These are phyloP conservation scores for Fusarium tuaranense DNA, from an alignment of 2,329 filamentous ascomycete genomes.

Conservation along the genomic window DNA sequence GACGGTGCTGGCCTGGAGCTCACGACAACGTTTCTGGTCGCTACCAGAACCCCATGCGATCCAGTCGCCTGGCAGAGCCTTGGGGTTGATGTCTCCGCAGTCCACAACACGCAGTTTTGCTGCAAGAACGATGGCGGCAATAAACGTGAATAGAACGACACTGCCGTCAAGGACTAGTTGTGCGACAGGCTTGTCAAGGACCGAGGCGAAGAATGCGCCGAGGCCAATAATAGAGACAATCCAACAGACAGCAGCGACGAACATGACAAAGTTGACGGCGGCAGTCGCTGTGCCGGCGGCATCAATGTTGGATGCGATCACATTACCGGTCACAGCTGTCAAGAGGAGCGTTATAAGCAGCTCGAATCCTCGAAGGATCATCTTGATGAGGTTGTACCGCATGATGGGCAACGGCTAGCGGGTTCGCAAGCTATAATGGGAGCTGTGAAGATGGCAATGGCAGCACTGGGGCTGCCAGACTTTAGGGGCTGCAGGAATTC, in stretches of 20 bases:
- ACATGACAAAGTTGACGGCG: slow-evolving; percentile 76
- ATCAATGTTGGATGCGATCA: slow-evolving; percentile 63
- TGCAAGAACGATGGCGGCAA: slow-evolving; percentile 76
- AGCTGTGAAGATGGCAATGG: slow-evolving; percentile 1
- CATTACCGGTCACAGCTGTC: slow-evolving; percentile 69
- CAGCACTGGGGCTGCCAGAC: slow-evolving; percentile 1
- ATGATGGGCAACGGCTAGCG: slow-evolving; percentile 37
- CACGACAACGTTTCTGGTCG: slow-evolving; percentile 74
- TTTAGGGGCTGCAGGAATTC: not conserved
- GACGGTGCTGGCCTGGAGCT: slow-evolving; percentile 78
- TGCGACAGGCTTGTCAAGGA: slow-evolving; percentile 63
- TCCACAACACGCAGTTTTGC: slow-evolving; percentile 76
- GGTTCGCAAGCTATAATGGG: slow-evolving; percentile 9
- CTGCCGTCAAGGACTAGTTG: slow-evolving; percentile 68
- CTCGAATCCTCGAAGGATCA: slow-evolving; percentile 61
- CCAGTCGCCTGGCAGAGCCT: slow-evolving; percentile 57
- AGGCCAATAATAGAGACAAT: slow-evolving; percentile 73
- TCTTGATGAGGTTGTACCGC: slow-evolving; percentile 55
- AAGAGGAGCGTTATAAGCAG: slow-evolving; percentile 65
- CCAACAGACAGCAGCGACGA: slow-evolving; percentile 75
- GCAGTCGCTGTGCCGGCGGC: slow-evolving; percentile 56
- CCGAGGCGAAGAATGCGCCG: slow-evolving; percentile 64
- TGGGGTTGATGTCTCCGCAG: slow-evolving; percentile 66
- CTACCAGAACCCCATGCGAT: slow-evolving; percentile 72
- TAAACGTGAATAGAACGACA: slow-evolving; percentile 76